Evolutionary conservation across 2,329 filamentous ascomycete genomes (phyloP), one percentile per base, ranked within the genome.

Genomic region (Emmonsiellopsis sp.): DNA sequence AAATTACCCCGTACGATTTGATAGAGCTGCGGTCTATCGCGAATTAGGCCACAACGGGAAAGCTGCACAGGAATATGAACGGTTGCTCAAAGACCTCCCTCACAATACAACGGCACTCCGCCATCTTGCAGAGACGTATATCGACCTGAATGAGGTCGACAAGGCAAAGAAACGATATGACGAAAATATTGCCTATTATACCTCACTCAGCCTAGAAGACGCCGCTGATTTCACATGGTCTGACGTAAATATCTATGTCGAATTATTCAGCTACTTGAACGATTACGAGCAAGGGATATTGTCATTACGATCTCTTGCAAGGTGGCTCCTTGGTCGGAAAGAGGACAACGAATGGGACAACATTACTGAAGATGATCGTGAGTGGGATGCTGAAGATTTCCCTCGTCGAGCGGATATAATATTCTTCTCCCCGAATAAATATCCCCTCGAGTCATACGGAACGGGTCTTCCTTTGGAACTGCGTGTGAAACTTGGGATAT

Each of bases 161-260:
- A 76, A 70, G 55, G 77, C 79, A 10, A 69, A 76, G 15, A 61
- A 72, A 7, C 68, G 71, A 52, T 85, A 82, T 62, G 73, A 80
- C 15, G 67, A 70, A 16, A 77, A 78, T 16, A 76, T 84, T 43
- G 63, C 71, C 3, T 70, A 78, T 58, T 79, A 77, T 56, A 64
- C 70, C 50, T 67, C 67, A 8, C 63, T 72, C n/a, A 65, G 72
- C 15, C 67, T 74, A 2, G 69, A 73, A 35, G 70, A 75, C 15
- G 70, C 68, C 9, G 69, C 66, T 3, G 71, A 75, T 31, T 75
- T 81, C 46, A 73, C 77, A 48, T 98, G 92, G 92, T 84, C 86
- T 51, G 87, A 97, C 66, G 76, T 94, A 42, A 87, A 89, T 56
- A 86, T 91, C 52, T 95, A 93, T 60, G 79, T 89, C 40, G 89